Base-by-base conservation (phyloP, 139 green algal genomes). In the Monoraphidium neglectum region DNA sequence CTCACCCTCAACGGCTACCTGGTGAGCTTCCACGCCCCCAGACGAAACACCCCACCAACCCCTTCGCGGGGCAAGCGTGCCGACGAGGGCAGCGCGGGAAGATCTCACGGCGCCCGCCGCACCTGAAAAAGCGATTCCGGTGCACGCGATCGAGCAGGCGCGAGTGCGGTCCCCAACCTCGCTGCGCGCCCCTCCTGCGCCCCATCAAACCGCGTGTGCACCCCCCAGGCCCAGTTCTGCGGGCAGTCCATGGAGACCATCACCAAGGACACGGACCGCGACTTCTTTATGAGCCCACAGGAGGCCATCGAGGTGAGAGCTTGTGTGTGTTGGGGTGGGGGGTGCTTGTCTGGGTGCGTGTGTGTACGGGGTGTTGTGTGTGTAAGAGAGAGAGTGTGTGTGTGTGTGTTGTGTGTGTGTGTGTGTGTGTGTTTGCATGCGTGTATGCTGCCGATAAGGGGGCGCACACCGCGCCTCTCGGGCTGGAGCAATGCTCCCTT, bases 251-350 rank as follows among this genome's bases (percentile, higher is more conserved):
- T 98, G 88, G 94, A 99, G 69, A 88, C 88, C 68, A 98, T 99
- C 88, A 97, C 93, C 4, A 74, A 76, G 21, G 96, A 99, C 89
- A 99, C 97, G 16, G 95, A 99, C 82, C 87, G 96, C 43, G 96
- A 99, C 79, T 98, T 99, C 86, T 99, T 99, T 92, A 98, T 99
- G 96, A 92, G 83, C 1, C 90, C 93, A 2, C 82, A 96, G 72
- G 96, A 99, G 83, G 95, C 96, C n/a, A 91, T 97, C 56, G 96
- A 98, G n/a, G n/a, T n/a, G n/a, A n/a, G n/a, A n/a, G n/a, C n/a
- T n/a, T n/a, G n/a, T n/a, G n/a, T n/a, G n/a, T n/a, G n/a, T n/a
- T n/a, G n/a, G n/a, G n/a, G n/a, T n/a, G n/a, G n/a, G n/a, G n/a
- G n/a, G n/a, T n/a, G n/a, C n/a, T n/a, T n/a, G n/a, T n/a, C n/a